A percentile compares a stretch with the other conserved stretches of the same genome.
Evolutionary conservation across 495 filamentous ascomycete species (phyloP).

Genomic region (Jackrogersella multiformis): DNA sequence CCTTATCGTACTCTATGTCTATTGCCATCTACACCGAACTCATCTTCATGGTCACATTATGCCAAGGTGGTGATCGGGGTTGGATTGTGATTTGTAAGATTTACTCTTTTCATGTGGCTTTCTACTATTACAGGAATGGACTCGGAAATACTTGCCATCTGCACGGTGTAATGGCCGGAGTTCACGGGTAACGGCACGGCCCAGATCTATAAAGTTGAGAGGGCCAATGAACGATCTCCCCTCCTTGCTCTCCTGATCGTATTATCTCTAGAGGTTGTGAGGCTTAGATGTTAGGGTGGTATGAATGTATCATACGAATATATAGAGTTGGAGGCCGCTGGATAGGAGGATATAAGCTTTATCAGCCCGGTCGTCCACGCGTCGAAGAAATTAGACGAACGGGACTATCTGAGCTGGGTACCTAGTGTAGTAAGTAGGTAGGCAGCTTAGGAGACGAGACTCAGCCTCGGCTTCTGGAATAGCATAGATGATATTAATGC

Average conservation of each 20-base stretch:
- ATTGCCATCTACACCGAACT: background rate
- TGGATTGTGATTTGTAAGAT: conserved; percentile 26
- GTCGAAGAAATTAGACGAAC: background rate
- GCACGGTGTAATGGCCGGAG: background rate
- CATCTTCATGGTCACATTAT: conserved; percentile 17
- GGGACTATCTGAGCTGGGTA: background rate
- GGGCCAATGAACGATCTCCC: conserved; percentile 7
- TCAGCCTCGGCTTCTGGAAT: background rate
- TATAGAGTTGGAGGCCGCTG: conserved; percentile 27
- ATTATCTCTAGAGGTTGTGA: conserved; percentile 13
- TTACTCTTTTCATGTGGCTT: background rate
- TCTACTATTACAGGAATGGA: background rate
- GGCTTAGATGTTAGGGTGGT: conserved; percentile 34
- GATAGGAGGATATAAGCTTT: conserved; percentile 10
- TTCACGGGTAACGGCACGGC: conserved; percentile 31
- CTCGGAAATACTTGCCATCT: background rate
- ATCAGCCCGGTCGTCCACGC: conserved; percentile 18
- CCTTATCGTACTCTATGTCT: background rate
- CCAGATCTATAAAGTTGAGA: conserved; percentile 10
- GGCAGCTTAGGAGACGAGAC: background rate
- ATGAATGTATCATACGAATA: too few relatives aligned
- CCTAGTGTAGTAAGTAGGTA: background rate
- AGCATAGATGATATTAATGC: background rate
- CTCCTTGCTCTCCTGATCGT: conserved; percentile 11
- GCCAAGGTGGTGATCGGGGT: background rate